Evolutionary conservation across 164 flowering plant genomes (phyloP), one percentile per base, ranked within the genome.

Genomic region (Macadamia tetraphylla): DNA sequence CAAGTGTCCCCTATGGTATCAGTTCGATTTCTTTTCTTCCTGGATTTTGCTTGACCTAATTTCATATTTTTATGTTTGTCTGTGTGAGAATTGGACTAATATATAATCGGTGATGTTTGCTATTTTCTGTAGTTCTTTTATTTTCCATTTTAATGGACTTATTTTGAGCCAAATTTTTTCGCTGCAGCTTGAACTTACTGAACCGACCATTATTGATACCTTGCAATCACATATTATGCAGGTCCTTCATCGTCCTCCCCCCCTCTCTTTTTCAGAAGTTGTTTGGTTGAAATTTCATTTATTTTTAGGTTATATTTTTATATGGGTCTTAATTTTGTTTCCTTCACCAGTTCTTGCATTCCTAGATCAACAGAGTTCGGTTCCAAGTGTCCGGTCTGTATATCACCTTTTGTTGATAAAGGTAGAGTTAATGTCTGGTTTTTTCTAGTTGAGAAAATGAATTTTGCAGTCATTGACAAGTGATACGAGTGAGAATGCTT

Each of bases 151-250:
- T 51, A 60, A 61, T 49, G 23, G 23, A 23, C 23, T 23, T 0
- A 46, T 35, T 42, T 52, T 71, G 4, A 43, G 9, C 48, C 48
- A 5, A 0, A 29, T 72, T 14, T 77, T 67, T 0, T 57, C 60
- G 6, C 74, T 82, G 77, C 86, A 89, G 92, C 73, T 77, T 89
- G 57, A 64, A 78, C 59, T 76, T 89, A 77, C 70, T 83, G 14
- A 66, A 64, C 15, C 67, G 76, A 13, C 95, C 95, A 1, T 46
- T 76, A 40, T 58, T 89, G 75, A 81, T 86, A 9, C 90, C 90
- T 0, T 89, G 92, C 64, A 73, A 81, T 70, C 92, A 87, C 69
- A 70, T 86, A 2, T 82, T 87, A 62, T 87, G 90, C 92, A 71
- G 77, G 95, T 87, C 48, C 48, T 43, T 43, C 9, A 43, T 43